Base-by-base conservation (phyloP, 208 protist genomes). In the Trypanosoma cruzi region DNA sequence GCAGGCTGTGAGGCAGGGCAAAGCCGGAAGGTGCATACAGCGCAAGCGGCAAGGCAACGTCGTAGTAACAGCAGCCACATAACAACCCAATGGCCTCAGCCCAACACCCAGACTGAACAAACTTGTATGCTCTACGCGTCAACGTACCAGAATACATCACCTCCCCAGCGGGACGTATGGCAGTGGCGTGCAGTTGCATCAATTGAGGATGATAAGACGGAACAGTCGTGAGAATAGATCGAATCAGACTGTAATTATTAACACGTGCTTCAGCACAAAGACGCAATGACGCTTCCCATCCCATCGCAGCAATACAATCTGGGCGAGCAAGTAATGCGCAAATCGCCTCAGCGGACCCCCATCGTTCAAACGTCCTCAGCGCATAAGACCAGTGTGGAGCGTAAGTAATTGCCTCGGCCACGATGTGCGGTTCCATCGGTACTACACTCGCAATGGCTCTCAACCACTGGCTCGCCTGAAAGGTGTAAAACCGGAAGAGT, bases 61-160 rank as follows among this genome's bases (percentile, higher is more conserved):
- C 76, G 36, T 77, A 77, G 48, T 81, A 75, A 58, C 59, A 31
- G 22, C 68, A 75, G 20, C 72, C 78, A 63, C 59, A 63, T 54
- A 79, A 59, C 36, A 84, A 68, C 2, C 68, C 75, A 54, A 84
- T 68, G 29, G 77, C 82, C 10, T 70, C 57, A 11, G 40, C 24
- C 71, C 80, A 78, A 28, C 76, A 14, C 8, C 75, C 66, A 10
- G 31, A 37, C 16, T 70, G 62, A 0, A 71, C 58, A 56, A 80
- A 67, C 2, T 52, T 31, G 50, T 71, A 68, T 20, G 78, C 67
- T 28, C 81, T 72, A 1, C 81, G 72, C 31, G 81, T 80, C 8
- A 86, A 52, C 22, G 89, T 87, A 28, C 82, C 89, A 18, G 84
- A 34, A 65, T 84, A 92, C 89, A 94, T 94, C 34, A 75, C 71